Base-by-base conservation (phyloP, 495 filamentous ascomycete genomes). In the Cairneyella variabilis region DNA sequence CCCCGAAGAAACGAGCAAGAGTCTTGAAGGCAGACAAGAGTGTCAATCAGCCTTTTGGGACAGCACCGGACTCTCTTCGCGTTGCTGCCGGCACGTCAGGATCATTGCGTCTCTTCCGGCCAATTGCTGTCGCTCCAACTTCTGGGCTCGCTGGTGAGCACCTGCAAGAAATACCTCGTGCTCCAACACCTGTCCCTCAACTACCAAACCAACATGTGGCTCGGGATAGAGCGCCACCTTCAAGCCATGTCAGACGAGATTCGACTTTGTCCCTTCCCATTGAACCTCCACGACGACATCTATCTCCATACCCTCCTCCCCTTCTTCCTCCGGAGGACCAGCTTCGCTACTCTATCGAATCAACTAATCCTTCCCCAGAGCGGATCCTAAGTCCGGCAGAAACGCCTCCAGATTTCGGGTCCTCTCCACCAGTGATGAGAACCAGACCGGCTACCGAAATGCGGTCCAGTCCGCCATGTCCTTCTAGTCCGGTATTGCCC, bases 21-120 rank as follows among this genome's bases (percentile, higher is more conserved):
- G 71, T 86, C 21, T 86, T 77, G 21, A 81, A 83, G 63, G 80
- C 84, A 3, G 80, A 86, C 30, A 82, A 83, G 70, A 83, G 76
- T 34, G 81, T 79, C 25, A 84, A 82, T 40, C 77, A 82, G 5
- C 78, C 85, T 5, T 82, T 93, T 61, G 86, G 83, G 37, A 74
- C 79, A 23, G 83, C 82, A 41, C 78, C 83, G 17, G 87, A 89
- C 32, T 95, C 90, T 6, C 72, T 96, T n/a, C 77, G 91, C 48
- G 89, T 95, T 10, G 83, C 86, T 57, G 91, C 91, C 17, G 93
- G 89, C 65, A 92, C 89, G 14, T 82, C 90, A 26, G 88, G 88
- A 16, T 95, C 91, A 7, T 76, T 96, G 51, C 88, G 90, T n/a
- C 83, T 85, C 38, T 86, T 95, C 68, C 79, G 88, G 49, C 91